Base-by-base conservation (phyloP, 2,329 filamentous ascomycete species). In the Parascedosporium putredinis region DNA sequence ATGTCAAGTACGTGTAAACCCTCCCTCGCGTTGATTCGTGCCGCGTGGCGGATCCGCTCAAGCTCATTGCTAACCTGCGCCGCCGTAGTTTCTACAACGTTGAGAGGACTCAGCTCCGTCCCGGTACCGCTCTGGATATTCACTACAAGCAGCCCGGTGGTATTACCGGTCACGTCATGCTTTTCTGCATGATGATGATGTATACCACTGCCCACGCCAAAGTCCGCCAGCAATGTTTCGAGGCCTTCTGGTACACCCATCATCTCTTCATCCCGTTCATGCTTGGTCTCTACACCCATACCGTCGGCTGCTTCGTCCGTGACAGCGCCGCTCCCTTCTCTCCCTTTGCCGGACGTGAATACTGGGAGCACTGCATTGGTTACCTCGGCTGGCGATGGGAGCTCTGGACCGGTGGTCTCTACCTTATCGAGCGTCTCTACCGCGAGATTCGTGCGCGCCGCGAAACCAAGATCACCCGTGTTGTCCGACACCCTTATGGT, bases 161-260 rank as follows among this genome's bases (percentile, higher is more conserved):
- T 53, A 86, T 97, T 54, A 98, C 93, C 2, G 93, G 93, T 5
- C 93, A 98, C 67, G 78, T 96, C 54, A 98, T 98, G 93, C 78
- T 97, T 23, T 75, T 98, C n/a, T 97, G 90, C 76, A 98, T 98
- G 93, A 72, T 98, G 55, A 71, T 98, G 55, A 98, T 98, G 76
- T 98, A 95, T 70, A 98, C 93, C 1, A 96, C 90, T 0, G 86
- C 93, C 2, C 93, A 98, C 63, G 78, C 85, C 59, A 86, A 88
- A 57, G 97, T 98, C 56, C 86, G 93, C 50, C 91, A 97, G 64
- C 93, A 98, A 64, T 95, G 88, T 0, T 98, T 90, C 62, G 93
- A 98, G 70, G 94, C 91, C 0, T 98, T 98, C 65, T 98, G 93
- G 93, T 98, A 98, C 69, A 95, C 89, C 1, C 93, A 98, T 67